These are phyloP conservation scores for Candida nemodendra DNA, from an alignment of 805 yeast genomes.

Conservation along the genomic window DNA sequence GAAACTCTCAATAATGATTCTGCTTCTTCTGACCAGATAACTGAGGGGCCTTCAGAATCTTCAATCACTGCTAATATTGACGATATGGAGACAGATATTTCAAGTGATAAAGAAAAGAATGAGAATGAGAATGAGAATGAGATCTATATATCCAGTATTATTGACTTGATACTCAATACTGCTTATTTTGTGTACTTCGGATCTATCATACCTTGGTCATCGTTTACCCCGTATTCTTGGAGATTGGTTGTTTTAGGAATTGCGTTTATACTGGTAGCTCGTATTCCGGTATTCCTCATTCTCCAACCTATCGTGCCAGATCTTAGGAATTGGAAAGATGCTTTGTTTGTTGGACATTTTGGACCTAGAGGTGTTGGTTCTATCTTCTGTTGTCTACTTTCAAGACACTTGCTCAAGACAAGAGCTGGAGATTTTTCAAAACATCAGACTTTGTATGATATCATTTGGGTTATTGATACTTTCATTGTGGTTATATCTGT, in stretches of 20 bases:
- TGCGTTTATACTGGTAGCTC: constrained; percentile 68
- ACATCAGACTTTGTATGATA: constrained; percentile 16
- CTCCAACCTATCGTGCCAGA: constrained; percentile 83
- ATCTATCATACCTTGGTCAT: constrained; percentile 85
- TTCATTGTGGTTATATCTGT: constrained; percentile 81
- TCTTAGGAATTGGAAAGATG: constrained; percentile 89
- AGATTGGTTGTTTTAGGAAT: constrained; percentile 72
- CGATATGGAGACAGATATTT: not conserved
- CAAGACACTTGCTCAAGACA: constrained; percentile 48
- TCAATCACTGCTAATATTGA: not conserved
- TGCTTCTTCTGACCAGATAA: not conserved
- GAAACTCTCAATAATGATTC: not conserved
- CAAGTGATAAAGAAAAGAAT: constrained; percentile 26
- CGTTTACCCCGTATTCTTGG: constrained; percentile 75
- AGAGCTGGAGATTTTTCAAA: constrained; percentile 17
- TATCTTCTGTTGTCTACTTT: constrained; percentile 76
- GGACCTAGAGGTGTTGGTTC: constrained; percentile 98
- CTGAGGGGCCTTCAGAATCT: not conserved
- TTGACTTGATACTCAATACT: constrained; percentile 77
- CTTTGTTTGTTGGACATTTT: constrained; percentile 90
- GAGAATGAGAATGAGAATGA: constrained; percentile 49
- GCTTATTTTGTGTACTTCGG: constrained; percentile 90
- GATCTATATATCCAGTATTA: constrained; percentile 74
- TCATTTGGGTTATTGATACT: constrained; percentile 81
- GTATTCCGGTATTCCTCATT: constrained; percentile 78